Evolutionary conservation across 164 flowering plant genomes (phyloP).

Genomic region (Vitis labrusca): DNA sequence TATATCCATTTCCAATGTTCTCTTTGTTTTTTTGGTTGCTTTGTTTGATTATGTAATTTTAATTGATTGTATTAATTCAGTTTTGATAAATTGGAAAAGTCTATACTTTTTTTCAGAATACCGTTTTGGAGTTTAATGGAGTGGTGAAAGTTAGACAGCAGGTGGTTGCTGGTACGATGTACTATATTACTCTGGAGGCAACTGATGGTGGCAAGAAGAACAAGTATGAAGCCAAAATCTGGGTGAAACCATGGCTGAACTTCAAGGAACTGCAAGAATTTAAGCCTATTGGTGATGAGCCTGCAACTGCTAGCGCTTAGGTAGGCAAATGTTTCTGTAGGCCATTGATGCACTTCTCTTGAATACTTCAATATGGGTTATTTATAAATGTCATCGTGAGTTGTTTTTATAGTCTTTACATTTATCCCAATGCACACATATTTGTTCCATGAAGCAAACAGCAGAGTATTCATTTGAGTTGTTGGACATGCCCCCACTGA

Average conservation of each 20-base stretch:
- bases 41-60: not conserved
- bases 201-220: conserved; percentile 25
- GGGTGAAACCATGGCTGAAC: conserved; percentile 35
- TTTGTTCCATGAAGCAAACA: too few species aligned
- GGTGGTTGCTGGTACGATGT: conserved; percentile 29
- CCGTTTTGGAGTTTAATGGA: conserved; percentile 18
- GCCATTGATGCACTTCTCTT: too few species aligned
- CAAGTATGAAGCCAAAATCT: conserved; percentile 26
- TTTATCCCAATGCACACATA: too few species aligned
- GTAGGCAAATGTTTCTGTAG: too few species aligned
- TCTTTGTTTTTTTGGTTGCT: not conserved
- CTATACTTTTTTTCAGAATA: conserved; percentile 11
- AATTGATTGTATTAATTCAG: too few species aligned
- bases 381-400: too few species aligned
- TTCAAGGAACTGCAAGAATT: conserved; percentile 29
- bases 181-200: conserved; percentile 29
- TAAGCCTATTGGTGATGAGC: conserved; percentile 15
- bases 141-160: conserved; percentile 27
- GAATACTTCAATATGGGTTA: too few species aligned
- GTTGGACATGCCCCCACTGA: too few species aligned
- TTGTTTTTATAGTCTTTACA: too few species aligned
- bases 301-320: too few species aligned
- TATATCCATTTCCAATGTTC: not conserved
- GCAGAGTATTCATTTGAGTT: too few species aligned
- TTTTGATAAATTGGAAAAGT: too few species aligned